Conservation (phyloP, 2,329 filamentous ascomycete species). For the Aspergillus ochraceus region DNA sequence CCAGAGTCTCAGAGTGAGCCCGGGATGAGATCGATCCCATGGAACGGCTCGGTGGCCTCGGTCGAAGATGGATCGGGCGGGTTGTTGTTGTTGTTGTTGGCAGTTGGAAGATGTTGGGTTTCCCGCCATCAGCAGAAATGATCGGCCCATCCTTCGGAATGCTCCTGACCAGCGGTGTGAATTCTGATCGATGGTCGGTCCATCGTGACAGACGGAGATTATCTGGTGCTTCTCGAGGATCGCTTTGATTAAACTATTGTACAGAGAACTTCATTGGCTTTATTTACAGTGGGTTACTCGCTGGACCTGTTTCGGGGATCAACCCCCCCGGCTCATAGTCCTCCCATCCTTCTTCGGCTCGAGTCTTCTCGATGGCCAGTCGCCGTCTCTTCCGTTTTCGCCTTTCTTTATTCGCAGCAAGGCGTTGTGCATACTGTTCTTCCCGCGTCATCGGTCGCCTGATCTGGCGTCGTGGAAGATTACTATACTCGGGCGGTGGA, state of each 20-base stretch:
- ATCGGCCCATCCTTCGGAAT: not conserved
- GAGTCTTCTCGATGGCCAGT: constrained; percentile 17
- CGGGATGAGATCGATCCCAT: not conserved
- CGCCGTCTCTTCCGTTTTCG: constrained; percentile 23
- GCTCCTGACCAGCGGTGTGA: too few species aligned
- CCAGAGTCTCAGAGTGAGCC: constrained; percentile 1
- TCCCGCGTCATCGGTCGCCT: constrained; percentile 10
- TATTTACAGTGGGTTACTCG: not conserved
- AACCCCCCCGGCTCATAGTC: constrained; percentile 21
- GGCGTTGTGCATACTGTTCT: constrained; percentile 13
- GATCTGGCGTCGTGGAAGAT: constrained; percentile 5
- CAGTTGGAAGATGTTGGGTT: not conserved
- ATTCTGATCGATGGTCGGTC: too few species aligned
- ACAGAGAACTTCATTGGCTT: not conserved
- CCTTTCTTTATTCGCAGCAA: constrained; percentile 19
- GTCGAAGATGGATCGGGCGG: not conserved
- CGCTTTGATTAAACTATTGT: not conserved
- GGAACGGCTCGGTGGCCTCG: not conserved
- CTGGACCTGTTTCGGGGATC: constrained; percentile 14
- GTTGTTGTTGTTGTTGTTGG: not conserved
- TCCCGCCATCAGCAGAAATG: not conserved
- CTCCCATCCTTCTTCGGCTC: constrained; percentile 24
- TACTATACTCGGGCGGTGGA: not conserved
- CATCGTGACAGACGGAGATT: too few species aligned
- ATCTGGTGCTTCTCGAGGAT: not conserved